Evolutionary conservation across 2,329 filamentous ascomycete species (phyloP).

Genomic region (Calonectria pauciramosa): DNA sequence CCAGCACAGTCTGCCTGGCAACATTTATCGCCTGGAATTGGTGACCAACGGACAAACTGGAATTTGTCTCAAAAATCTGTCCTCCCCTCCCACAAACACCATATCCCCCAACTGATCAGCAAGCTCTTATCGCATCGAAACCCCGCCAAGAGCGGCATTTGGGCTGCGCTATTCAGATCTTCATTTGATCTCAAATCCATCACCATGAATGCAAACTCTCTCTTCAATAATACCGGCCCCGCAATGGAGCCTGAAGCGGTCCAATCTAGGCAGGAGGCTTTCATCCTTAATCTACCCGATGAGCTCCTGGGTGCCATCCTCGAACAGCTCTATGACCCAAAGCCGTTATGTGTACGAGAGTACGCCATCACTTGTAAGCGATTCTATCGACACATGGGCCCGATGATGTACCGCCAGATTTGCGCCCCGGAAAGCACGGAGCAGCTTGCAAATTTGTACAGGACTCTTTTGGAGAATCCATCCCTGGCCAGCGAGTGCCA

Average conservation of each 20-base stretch:
- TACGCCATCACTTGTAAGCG: background rate
- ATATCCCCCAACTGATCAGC: background rate
- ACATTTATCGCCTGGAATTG: background rate
- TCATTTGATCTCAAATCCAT: background rate
- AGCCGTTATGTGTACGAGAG: background rate
- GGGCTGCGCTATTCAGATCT: background rate
- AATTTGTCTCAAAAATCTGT: too few species aligned
- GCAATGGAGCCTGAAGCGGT: background rate
- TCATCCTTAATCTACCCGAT: background rate
- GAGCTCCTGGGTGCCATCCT: background rate
- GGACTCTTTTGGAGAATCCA: background rate
- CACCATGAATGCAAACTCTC: background rate
- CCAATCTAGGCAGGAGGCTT: background rate
- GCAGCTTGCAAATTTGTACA: background rate
- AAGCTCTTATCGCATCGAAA: background rate
- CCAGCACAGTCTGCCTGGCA: background rate
- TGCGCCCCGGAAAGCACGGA: background rate
- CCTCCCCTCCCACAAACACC: background rate
- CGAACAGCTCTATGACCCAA: background rate
- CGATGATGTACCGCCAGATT: background rate
- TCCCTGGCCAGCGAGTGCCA: background rate
- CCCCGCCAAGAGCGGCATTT: background rate
- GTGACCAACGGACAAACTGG: too few species aligned
- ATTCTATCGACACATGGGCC: background rate
- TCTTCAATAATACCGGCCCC: background rate